Base-by-base conservation (phyloP, 1,284 basidiomycete genomes). In the Apiotrichum domesticum region DNA sequence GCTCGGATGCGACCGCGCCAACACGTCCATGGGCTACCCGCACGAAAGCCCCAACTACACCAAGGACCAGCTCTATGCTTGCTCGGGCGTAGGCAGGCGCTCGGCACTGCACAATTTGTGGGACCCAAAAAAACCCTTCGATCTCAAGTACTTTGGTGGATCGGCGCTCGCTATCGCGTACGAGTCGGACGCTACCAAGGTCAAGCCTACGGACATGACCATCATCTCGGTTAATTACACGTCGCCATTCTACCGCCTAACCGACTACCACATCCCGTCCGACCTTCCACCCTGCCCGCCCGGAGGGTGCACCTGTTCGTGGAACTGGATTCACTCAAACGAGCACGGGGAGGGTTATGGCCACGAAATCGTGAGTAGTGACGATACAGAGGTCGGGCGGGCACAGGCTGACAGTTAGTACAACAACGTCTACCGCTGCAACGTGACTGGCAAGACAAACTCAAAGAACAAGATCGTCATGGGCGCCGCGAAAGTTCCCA, bases 381-480 rank as follows among this genome's bases (percentile, higher is more conserved):
- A 10, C 21, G 37, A 13, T 8, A 39, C 37, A 39, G 37, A 39
- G 37, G 37, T 13, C 37, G 37, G 37, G 37, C 21, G 21, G 21
- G 21, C 21, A 21, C 21, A 21, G 21, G 21, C 21, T 15, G n/a
- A 42, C 41, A 6, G 10, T 42, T 37, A 54, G 51, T 88, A 86
- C 77, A 87, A 88, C 83, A 86, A 81, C 50, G 83, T 83, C 29
- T 89, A 88, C 80, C 81, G 83, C 62, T 89, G 88, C 78, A 81
- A 82, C 47, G 76, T 88, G 46, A 83, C 83, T 1, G 80, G 80
- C 46, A 34, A 52, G 21, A 54, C 48, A 32, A 52, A 52, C 47
- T 78, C 65, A 6, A 44, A 34, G 44, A 56, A 56, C 44, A 11
- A 35, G 8, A 9, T 42, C n/a, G 10, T 9, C 9, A 78, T 81